Base-by-base conservation (phyloP, 2,329 filamentous ascomycete genomes). In the Hortaea werneckii region DNA sequence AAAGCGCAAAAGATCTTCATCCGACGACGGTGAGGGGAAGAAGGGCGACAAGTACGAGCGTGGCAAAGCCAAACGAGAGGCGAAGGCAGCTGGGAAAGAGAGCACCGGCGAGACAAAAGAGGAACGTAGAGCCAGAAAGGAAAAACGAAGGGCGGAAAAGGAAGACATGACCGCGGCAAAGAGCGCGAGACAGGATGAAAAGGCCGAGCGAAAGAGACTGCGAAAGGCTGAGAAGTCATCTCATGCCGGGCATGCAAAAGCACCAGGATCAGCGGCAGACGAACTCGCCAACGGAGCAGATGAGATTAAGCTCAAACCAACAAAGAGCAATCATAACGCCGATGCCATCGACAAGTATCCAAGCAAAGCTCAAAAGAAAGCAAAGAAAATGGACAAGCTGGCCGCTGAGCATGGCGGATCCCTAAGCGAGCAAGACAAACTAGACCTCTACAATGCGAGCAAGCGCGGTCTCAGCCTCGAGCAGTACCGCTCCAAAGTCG, bases 121-220 rank as follows among this genome's bases (percentile, higher is more conserved):
- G 12, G 51, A 55, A 28, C 37, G 41, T 28, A 39, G 39, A 41
- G 41, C 30, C 34, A 44, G 46, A 13, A 48, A 42, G 41, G 29
- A 42, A 30, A 29, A 46, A n/a, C 47, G 50, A 41, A 52, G 46
- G 50, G 32, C 65, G 26, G 40, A 46, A 6, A 45, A 46, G 40
- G 42, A 37, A n/a, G 27, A 37, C 30, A 48, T 47, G 41, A 41
- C 37, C 29, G 42, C 28, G 8, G 20, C 32, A 26, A 45, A 43
- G 12, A 34, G 10, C 35, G 44, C 43, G 41, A 43, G 45, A 47
- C 50, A 44, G 43, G 40, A 20, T 35, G 40, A 30, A 30, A 39
- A 35, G 32, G 8, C n/a, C 9, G 32, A 35, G n/a, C 8, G 32
- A 35, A 35, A 35, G 32, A 35, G n/a, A 35, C n/a, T 35, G 32